Conservation (phyloP, 2,329 filamentous ascomycete species). For the Gremmenia infestans region DNA sequence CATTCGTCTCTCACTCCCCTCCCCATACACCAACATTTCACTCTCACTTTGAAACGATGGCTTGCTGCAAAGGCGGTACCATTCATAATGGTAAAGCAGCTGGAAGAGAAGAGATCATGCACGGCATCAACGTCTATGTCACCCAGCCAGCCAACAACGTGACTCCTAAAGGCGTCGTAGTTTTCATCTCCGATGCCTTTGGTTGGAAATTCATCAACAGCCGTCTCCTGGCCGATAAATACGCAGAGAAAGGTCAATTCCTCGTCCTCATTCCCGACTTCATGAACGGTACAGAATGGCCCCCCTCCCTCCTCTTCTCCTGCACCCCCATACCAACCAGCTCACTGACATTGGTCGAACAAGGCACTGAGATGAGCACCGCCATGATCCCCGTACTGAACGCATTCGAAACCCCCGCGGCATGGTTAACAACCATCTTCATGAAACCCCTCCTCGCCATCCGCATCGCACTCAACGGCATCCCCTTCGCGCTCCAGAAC, state of each 20-base stretch:
- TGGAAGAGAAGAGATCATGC: conserved; percentile 37
- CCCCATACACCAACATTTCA: too few relatives aligned
- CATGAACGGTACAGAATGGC: conserved; percentile 37
- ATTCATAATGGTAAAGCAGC: conserved; percentile 35
- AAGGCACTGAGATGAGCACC: conserved; percentile 17
- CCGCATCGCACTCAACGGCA: conserved; percentile 35
- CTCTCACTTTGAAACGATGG: background rate
- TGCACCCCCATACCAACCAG: background rate
- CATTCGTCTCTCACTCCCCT: too few relatives aligned
- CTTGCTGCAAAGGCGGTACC: conserved; percentile 35
- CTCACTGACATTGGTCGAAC: background rate
- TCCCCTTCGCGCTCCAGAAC: conserved; percentile 28
- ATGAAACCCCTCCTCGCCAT: conserved; percentile 37
- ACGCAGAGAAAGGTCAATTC: conserved; percentile 41
- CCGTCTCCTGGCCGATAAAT: conserved; percentile 43
- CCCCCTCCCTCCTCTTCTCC: background rate
- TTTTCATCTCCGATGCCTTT: conserved; percentile 47
- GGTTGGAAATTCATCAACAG: conserved; percentile 46
- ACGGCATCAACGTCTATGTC: conserved; percentile 42
- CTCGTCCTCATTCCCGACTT: conserved; percentile 48
- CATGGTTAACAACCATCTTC: conserved; percentile 19
- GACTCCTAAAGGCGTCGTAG: conserved; percentile 38
- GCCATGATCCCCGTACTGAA: conserved; percentile 14
- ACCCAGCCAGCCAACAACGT: conserved; percentile 32
- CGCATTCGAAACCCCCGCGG: conserved; percentile 16